These are phyloP conservation scores for Paxillus ammoniavirescens DNA, from an alignment of 768 basidiomycete genomes.

Conservation along the genomic window DNA sequence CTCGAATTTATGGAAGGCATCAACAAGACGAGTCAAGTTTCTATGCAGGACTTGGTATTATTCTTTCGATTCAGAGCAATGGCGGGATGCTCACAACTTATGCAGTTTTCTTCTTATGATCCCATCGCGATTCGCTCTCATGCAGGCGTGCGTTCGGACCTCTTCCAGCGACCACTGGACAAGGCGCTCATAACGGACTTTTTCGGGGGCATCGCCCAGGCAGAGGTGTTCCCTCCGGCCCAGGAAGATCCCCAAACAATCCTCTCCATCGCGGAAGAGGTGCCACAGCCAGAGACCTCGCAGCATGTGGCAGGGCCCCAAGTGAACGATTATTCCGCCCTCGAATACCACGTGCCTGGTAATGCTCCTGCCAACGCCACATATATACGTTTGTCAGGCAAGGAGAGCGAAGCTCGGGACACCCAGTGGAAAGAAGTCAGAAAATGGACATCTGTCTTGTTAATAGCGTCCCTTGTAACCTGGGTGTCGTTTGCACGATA, in stretches of 20 bases:
- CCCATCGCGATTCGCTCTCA: conserved; percentile 74
- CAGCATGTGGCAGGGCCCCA: background rate
- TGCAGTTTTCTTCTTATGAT: conserved; percentile 82
- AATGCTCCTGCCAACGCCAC: background rate
- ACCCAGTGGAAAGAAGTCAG: conserved; percentile 21
- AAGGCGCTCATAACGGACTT: conserved; percentile 76
- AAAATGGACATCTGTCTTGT: conserved; percentile 29
- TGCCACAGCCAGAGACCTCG: background rate
- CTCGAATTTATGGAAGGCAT: conserved; percentile 90
- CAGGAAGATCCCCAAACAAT: background rate
- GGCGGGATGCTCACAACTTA: conserved; percentile 6
- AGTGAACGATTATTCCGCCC: background rate
- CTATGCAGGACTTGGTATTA: conserved; percentile 79
- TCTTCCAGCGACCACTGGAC: conserved; percentile 69
- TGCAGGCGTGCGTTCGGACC: conserved; percentile 84
- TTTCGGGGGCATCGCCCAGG: conserved; percentile 84
- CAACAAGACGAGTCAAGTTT: conserved; percentile 82
- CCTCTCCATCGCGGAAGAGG: background rate
- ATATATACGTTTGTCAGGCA: background rate
- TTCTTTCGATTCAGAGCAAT: background rate
- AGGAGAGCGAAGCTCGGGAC: conserved; percentile 11
- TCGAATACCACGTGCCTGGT: background rate
- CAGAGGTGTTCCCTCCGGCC: conserved; percentile 52
- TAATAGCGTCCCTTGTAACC: conserved; percentile 23
- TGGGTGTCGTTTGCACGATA: conserved; percentile 28